Evolutionary conservation across 345 rosid species (phyloP).

Genomic region (Carallia brachiata): DNA sequence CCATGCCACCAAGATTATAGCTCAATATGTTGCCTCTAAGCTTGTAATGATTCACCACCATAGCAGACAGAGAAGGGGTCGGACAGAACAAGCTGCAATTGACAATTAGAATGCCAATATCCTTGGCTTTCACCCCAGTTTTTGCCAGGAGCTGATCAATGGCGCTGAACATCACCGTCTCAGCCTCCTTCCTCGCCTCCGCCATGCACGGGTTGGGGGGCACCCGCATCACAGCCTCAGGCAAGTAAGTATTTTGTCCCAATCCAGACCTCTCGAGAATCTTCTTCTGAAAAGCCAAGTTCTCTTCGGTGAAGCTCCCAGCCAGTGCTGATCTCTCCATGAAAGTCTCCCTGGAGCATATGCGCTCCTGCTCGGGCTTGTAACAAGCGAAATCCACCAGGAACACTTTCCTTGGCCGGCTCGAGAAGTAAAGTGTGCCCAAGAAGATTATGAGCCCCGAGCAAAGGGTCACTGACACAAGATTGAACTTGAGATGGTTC

Average conservation of each 20-base stretch:
- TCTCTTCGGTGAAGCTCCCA: constrained; percentile 54
- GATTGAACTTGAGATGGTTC: constrained; percentile 56
- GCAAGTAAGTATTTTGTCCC: constrained; percentile 73
- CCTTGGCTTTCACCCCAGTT: constrained; percentile 60
- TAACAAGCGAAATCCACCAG: constrained; percentile 71
- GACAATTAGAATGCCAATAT: constrained; percentile 57
- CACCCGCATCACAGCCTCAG: constrained; percentile 57
- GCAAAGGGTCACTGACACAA: constrained; percentile 41
- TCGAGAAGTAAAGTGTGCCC: constrained; percentile 56
- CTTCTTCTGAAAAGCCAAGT: constrained; percentile 74
- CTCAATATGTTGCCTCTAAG: constrained; percentile 67
- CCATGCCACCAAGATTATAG: constrained; percentile 72
- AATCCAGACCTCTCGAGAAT: constrained; percentile 76
- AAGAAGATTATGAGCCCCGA: constrained; percentile 44
- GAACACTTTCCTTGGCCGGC: constrained; percentile 65
- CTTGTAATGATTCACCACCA: constrained; percentile 63
- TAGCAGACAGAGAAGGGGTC: constrained; percentile 65
- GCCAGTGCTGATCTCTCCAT: constrained; percentile 38
- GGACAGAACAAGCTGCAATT: constrained; percentile 70
- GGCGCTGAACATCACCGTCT: constrained; percentile 62
- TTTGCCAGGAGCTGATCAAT: constrained; percentile 55
- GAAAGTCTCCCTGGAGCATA: constrained; percentile 45
- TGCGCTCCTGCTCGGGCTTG: constrained; percentile 40
- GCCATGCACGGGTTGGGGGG: constrained; percentile 60
- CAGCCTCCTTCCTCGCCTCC: constrained; percentile 67